Evolutionary conservation across 495 filamentous ascomycete species (phyloP).

Genomic region (Cryomyces antarcticus): DNA sequence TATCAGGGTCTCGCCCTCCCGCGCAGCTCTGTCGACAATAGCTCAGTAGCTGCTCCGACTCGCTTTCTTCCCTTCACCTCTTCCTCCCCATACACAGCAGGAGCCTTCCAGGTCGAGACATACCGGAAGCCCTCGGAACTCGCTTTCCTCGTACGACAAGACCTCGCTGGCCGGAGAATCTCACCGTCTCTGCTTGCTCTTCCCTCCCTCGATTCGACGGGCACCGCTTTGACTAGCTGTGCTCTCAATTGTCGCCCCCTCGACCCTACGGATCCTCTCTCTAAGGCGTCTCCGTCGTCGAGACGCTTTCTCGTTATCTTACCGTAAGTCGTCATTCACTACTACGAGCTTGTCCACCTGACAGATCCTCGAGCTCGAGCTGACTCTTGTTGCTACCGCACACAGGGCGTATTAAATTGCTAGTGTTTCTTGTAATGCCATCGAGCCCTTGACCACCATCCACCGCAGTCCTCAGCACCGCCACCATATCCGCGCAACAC

Average conservation of each 20-base stretch:
- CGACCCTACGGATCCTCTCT: conserved; percentile 4
- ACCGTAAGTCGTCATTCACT: conserved; percentile 4
- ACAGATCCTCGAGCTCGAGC: background rate
- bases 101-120: too few relatives aligned
- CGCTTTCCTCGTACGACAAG: too few relatives aligned
- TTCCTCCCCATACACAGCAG: too few relatives aligned
- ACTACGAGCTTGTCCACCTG: background rate
- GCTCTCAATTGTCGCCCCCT: conserved; percentile 3
- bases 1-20: too few relatives aligned
- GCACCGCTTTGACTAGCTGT: conserved; percentile 22
- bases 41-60: too few relatives aligned
- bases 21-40: too few relatives aligned
- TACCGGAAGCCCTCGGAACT: too few relatives aligned
- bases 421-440: conserved; percentile 11
- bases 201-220: conserved; percentile 2
- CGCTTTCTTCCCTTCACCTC: too few relatives aligned
- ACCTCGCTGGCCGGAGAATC: too few relatives aligned
- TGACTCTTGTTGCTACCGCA: background rate
- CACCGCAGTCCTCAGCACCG: background rate
- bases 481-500: background rate
- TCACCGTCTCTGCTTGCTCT: too few relatives aligned
- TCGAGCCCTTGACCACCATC: conserved; percentile 2
- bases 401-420: background rate
- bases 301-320: conserved; percentile 5
- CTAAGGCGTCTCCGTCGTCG: conserved; percentile 1